Base-by-base conservation (phyloP, 768 basidiomycete species). In the Melanogaster broomeanus region DNA sequence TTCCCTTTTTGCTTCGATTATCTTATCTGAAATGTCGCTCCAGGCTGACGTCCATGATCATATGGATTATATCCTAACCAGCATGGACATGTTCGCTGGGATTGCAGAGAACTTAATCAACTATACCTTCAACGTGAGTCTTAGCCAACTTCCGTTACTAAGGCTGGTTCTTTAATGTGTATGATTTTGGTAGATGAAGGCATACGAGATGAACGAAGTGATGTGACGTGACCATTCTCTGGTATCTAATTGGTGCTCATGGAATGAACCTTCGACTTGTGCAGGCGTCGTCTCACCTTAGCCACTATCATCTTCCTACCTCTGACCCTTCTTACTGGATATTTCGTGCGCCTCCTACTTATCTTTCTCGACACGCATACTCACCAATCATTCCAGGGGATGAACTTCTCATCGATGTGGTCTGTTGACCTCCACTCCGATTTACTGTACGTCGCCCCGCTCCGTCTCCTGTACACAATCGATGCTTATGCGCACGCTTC, bases 21-120 rank as follows among this genome's bases (percentile, higher is more conserved):
- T 25, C 55, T 30, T 52, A 31, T 40, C 8, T 47, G n/a, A 43
- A 27, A 7, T 15, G 8, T 49, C 31, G 31, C 31, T 31, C 1
- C 10, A 85, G 83, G 85, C 86, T 10, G 88, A 90, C 61, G 85
- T 88, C 2, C 76, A 80, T 52, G 89, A 90, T 61, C 88, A 90
- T 57, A 83, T 86, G 74, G 88, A 89, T 48, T 85, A 85, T 52
- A 82, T 86, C 31, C 62, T 90, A 22, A 74, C 76, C 2, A 85
- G 82, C 57, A 62, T 90, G 43, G 88, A 90, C 53, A 87, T 88
- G 81, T 89, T 88, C 56, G 74, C 83, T 2, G 79, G 77, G 25
- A 83, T 89, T 54, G 75, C 82, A 6, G 84, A 88, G 59, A 89
- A 88, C 60, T 62, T 88, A 58, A 88, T 89, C 58, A 76, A 79